phyloP scores from a whole-genome alignment of 257 asterid species.

The Oldenlandia corymbosa region DNA sequence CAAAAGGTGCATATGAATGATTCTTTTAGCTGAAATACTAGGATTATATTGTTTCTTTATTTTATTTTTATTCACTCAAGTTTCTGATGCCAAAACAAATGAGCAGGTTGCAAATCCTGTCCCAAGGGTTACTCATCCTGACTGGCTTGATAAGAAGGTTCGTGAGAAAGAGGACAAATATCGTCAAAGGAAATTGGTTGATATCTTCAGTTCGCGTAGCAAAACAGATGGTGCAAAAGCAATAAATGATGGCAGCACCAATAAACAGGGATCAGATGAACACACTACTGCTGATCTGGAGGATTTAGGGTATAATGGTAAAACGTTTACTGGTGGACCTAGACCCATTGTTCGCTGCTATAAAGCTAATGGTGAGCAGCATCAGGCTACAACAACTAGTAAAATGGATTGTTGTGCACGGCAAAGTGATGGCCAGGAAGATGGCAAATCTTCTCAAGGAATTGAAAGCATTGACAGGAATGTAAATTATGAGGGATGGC shows the following conservation, averaged over 20 bases:
- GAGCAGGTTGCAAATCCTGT: conserved; percentile 94
- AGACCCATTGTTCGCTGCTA: conserved; percentile 64
- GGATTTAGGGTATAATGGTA: conserved; percentile 56
- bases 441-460: conserved; percentile 30
- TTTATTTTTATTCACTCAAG: not conserved
- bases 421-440: conserved; percentile 33
- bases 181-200: conserved; percentile 86
- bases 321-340: conserved; percentile 39
- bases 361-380: conserved; percentile 35
- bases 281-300: conserved; percentile 63
- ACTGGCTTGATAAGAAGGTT: conserved; percentile 96
- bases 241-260: conserved; percentile 26
- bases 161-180: conserved; percentile 96
- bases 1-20: conserved; percentile 63
- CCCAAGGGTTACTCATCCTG: conserved; percentile 99
- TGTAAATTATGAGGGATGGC: conserved; percentile 90
- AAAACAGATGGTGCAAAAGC: conserved; percentile 33
- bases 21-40: not conserved
- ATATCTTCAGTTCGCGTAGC: conserved; percentile 56
- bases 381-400: conserved; percentile 31
- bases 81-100: conserved; percentile 26
- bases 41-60: not conserved
- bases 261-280: conserved; percentile 32
- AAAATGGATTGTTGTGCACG: conserved; percentile 26
- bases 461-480: conserved; percentile 54